Evolutionary conservation across 441 rosid genomes (phyloP), one percentile per base, ranked within the genome.

Genomic region (Adansonia grandidieri): DNA sequence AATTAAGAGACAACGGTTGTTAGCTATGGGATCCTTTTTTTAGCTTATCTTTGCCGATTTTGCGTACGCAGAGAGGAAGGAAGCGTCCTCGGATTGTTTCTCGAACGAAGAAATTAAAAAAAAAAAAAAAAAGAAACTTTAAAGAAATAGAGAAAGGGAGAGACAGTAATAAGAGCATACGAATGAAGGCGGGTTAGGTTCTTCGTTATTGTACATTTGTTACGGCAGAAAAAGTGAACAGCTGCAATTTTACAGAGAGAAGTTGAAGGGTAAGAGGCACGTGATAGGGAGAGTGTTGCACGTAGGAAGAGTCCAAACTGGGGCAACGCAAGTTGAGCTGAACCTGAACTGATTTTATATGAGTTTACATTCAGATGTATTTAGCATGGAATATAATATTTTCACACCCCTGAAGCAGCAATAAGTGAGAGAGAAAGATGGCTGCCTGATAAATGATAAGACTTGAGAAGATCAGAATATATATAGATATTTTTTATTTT

Each of bases 241-340:
- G 75, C 80, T 74, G 79, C 48, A 56, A 51, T 8, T n/a, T 14
- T 58, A 47, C 68, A 51, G 76, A 10, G 19, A 13, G 13, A 11
- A 44, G 6, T 40, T n/a, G n/a, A 6, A 19, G 20, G 58, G 32
- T 1, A 22, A 32, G 58, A 7, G 78, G 71, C 71, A 77, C 78
- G 75, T 66, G 78, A 22, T 63, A 5, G 1, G 20, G 9, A 70
- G 5, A 10, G 11, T 53, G n/a, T 64, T 14, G 37, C 56, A 77
- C 78, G 83, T 81, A 80, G 28, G 64, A 77, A 50, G 50, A 20
- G 54, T 44, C 4, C 72, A 20, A 4, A 20, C 75, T 22, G 68
- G 68, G 42, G 13, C 58, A 37, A 32, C 42, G 44, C 44, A 57
- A 54, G 57, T 13, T 20, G 45, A 65, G 58, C 5, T 48, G 7